A percentile compares a stretch with the other conserved stretches of the same genome.
Conservation (phyloP, 805 yeast species). For the Isabelozyma pseudorhagii region DNA sequence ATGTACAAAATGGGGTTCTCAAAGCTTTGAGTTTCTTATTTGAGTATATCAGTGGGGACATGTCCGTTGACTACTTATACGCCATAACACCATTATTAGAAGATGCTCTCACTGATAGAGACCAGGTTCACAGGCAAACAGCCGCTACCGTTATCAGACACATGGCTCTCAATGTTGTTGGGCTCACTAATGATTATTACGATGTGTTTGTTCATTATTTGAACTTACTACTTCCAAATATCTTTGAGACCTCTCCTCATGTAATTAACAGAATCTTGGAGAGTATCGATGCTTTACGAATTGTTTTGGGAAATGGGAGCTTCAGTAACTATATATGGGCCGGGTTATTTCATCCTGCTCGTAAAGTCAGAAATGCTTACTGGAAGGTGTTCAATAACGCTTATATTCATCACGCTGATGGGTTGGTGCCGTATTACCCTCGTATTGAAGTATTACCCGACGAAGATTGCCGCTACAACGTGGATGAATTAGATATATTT, state of each 20-base stretch:
- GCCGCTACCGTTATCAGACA: slow-evolving; percentile 86
- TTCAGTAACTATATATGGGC: slow-evolving; percentile 76
- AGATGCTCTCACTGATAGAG: slow-evolving; percentile 88
- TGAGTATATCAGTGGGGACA: slow-evolving; percentile 78
- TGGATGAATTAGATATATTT: slow-evolving; percentile 53
- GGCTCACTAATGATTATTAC: slow-evolving; percentile 57
- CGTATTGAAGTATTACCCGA: slow-evolving; percentile 32
- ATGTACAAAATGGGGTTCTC: slow-evolving; percentile 93
- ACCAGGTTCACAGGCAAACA: slow-evolving; percentile 91
- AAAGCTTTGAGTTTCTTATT: slow-evolving; percentile 89
- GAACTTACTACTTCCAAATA: slow-evolving; percentile 81
- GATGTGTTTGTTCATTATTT: slow-evolving; percentile 75
- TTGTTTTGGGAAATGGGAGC: slow-evolving; percentile 73
- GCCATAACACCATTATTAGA: slow-evolving; percentile 76
- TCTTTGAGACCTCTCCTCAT: slow-evolving; percentile 94
- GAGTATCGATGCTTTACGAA: slow-evolving; percentile 69
- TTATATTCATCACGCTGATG: slow-evolving; percentile 69
- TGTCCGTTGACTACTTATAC: slow-evolving; percentile 77
- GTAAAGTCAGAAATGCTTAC: slow-evolving; percentile 76
- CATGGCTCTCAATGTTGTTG: slow-evolving; percentile 74
- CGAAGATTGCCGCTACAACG: slow-evolving; percentile 19
- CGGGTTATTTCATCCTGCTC: slow-evolving; percentile 92
- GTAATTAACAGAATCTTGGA: slow-evolving; percentile 81
- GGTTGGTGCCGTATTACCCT: slow-evolving; percentile 84
- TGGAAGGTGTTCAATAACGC: slow-evolving; percentile 82